Evolutionary conservation across 108 stramenopile species (phyloP).

Genomic region (Nitzschia sp.): DNA sequence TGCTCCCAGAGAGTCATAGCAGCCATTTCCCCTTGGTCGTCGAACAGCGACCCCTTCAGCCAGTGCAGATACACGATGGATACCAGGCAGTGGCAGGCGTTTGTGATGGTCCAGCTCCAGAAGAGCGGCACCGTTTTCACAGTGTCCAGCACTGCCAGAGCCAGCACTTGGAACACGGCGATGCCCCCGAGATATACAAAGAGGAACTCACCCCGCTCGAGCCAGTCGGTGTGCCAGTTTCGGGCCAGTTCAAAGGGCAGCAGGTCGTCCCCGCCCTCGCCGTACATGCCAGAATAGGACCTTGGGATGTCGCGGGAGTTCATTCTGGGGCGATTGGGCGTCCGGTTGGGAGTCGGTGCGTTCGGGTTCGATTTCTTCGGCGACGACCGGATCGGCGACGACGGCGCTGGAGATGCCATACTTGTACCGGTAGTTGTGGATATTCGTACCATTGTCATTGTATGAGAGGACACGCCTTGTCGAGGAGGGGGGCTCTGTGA

Average conservation of each 20-base stretch:
- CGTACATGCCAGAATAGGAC: constrained; percentile 78
- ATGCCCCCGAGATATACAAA: constrained; percentile 67
- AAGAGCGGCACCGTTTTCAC: constrained; percentile 14
- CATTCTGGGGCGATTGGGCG: constrained; percentile 53
- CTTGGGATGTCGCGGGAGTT: constrained; percentile 77
- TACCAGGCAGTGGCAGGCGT: constrained; percentile 58
- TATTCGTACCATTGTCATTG: neutral
- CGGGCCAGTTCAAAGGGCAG: constrained; percentile 81
- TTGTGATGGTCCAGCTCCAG: constrained; percentile 72
- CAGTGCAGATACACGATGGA: constrained; percentile 82
- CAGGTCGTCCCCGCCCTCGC: constrained; percentile 55
- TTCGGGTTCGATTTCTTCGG: neutral
- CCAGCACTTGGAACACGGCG: constrained; percentile 49
- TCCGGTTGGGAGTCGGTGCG: constrained; percentile 7
- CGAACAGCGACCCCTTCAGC: constrained; percentile 85
- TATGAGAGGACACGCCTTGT: no score
- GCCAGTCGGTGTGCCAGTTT: constrained; percentile 52
- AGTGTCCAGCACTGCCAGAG: constrained; percentile 39
- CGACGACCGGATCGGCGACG: constrained; percentile 3
- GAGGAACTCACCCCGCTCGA: constrained; percentile 47
- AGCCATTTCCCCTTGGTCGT: constrained; percentile 81
- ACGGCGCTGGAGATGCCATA: neutral
- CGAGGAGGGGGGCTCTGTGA: no score
- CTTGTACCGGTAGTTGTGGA: constrained; percentile 5
- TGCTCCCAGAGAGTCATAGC: constrained; percentile 91